These are phyloP conservation scores for Lactifluus echinatus DNA, from an alignment of 768 basidiomycete species.

Conservation along the genomic window DNA sequence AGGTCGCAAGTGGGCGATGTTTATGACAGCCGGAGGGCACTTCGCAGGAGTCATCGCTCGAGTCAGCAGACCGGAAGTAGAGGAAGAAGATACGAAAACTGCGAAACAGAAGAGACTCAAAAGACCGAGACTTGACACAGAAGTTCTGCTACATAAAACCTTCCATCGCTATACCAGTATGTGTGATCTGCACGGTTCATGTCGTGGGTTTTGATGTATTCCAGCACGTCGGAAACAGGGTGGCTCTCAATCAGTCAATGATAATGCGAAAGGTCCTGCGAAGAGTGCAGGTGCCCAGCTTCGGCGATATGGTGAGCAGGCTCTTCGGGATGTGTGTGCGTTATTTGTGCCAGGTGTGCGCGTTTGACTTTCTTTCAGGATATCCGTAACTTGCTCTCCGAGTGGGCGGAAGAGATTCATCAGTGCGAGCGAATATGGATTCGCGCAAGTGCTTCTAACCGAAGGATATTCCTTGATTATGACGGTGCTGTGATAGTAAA, in stretches of 20 bases:
- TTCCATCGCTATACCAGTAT: constrained; percentile 97
- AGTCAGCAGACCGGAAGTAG: constrained; percentile 43
- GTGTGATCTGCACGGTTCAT: constrained; percentile 25
- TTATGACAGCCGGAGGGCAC: constrained; percentile 97
- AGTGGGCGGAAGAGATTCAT: constrained; percentile 83
- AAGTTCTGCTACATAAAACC: constrained; percentile 85
- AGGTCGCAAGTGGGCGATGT: constrained; percentile 82
- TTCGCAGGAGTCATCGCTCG: constrained; percentile 89
- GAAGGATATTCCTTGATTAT: constrained; percentile 84
- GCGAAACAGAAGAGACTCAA: constrained; percentile 37
- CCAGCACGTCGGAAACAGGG: constrained; percentile 95
- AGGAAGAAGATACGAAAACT: constrained; percentile 31
- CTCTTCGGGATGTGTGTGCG: constrained; percentile 70
- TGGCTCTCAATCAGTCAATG: constrained; percentile 86
- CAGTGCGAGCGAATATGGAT: constrained; percentile 90
- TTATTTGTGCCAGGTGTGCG: background rate
- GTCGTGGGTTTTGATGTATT: background rate
- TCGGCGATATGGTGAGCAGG: constrained; percentile 91
- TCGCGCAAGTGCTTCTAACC: constrained; percentile 79
- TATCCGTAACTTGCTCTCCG: constrained; percentile 70
- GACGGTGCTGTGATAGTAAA: constrained; percentile 70
- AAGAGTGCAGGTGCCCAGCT: constrained; percentile 91
- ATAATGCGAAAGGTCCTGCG: constrained; percentile 87
- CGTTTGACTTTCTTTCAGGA: constrained; percentile 43
- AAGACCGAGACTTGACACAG: constrained; percentile 65